These are phyloP conservation scores for Penicillium sp. DNA, from an alignment of 2,329 filamentous ascomycete genomes.

Conservation along the genomic window DNA sequence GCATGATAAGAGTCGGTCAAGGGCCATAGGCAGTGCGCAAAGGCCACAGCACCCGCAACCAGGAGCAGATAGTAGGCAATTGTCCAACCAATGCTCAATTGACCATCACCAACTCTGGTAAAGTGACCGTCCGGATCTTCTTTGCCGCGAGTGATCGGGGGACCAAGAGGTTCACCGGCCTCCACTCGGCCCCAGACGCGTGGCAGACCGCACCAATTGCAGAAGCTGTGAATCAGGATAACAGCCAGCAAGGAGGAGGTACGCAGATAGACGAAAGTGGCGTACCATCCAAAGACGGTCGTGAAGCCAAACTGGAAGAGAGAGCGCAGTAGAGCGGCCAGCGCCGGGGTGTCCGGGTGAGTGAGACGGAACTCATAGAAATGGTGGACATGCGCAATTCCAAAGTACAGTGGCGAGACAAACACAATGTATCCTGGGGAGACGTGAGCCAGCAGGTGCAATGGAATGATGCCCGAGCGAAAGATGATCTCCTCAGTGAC, in stretches of 20 bases:
- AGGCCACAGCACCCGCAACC: slow-evolving; percentile 68
- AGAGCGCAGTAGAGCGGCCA: slow-evolving; percentile 67
- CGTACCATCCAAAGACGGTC: slow-evolving; percentile 89
- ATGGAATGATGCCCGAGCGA: slow-evolving; percentile 79
- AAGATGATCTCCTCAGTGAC: slow-evolving; percentile 93
- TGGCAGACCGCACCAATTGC: slow-evolving; percentile 89
- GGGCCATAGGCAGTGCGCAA: slow-evolving; percentile 69
- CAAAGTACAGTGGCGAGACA: slow-evolving; percentile 83
- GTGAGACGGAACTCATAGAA: slow-evolving; percentile 91
- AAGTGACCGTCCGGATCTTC: slow-evolving; percentile 33
- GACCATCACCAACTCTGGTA: slow-evolving; percentile 25
- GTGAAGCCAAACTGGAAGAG: slow-evolving; percentile 87
- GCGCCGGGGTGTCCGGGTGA: slow-evolving; percentile 67
- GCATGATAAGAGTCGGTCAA: slow-evolving; percentile 61
- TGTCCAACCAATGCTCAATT: slow-evolving; percentile 63
- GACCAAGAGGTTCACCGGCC: slow-evolving; percentile 44
- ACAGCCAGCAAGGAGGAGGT: slow-evolving; percentile 79
- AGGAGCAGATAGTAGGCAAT: slow-evolving; percentile 77
- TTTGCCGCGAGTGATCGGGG: slow-evolving; percentile 40
- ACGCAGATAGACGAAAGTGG: slow-evolving; percentile 82
- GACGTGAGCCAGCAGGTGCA: slow-evolving; percentile 72
- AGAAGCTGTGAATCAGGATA: slow-evolving; percentile 79
- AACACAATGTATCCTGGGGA: slow-evolving; percentile 66
- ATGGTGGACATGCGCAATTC: slow-evolving; percentile 90
- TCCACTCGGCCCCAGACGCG: slow-evolving; percentile 79